These are phyloP conservation scores for Phialophora macrospora DNA, from an alignment of 2,329 filamentous ascomycete species.

Conservation along the genomic window DNA sequence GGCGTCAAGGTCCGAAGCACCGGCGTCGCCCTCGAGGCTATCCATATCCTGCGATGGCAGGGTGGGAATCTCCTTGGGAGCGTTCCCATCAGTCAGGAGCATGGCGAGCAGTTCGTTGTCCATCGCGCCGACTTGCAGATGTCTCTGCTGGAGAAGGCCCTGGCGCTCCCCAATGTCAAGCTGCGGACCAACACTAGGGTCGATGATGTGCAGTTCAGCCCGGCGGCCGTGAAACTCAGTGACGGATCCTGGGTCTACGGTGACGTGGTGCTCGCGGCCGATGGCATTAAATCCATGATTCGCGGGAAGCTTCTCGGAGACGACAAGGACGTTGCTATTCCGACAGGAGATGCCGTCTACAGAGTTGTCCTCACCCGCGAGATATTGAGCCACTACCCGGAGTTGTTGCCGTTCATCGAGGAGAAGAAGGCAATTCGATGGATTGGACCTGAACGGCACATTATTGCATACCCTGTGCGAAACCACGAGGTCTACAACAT, in stretches of 20 bases:
- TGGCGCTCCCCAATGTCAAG: slow-evolving; percentile 32
- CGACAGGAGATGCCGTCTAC: slow-evolving; percentile 43
- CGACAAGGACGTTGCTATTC: slow-evolving; percentile 45
- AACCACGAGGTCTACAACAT: slow-evolving; percentile 71
- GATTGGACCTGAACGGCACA: slow-evolving; percentile 43
- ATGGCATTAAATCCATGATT: slow-evolving; percentile 32
- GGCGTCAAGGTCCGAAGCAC: slow-evolving; percentile 37
- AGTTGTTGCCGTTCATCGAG: slow-evolving; percentile 39
- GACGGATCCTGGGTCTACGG: slow-evolving; percentile 36
- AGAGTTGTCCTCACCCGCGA: slow-evolving; percentile 39
- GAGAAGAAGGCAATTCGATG: slow-evolving; percentile 43
- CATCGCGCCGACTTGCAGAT: slow-evolving; percentile 43
- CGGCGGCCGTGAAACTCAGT: slow-evolving; percentile 37
- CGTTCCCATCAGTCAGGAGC: slow-evolving; percentile 39
- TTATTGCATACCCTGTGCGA: slow-evolving; percentile 43
- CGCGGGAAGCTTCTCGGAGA: slow-evolving; percentile 27
- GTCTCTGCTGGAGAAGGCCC: slow-evolving; percentile 47
- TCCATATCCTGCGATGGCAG: slow-evolving; percentile 43
- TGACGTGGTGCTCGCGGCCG: slow-evolving; percentile 40
- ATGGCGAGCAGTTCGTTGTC: slow-evolving; percentile 54
- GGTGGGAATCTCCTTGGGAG: slow-evolving; percentile 39
- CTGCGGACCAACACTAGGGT: slow-evolving; percentile 39
- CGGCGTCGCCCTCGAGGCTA: slow-evolving; percentile 47
- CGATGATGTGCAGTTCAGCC: slow-evolving; percentile 38
- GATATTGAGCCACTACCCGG: slow-evolving; percentile 39